Conservation (phyloP, 352 stramenopile genomes). For the Blastocystis sp. region DNA sequence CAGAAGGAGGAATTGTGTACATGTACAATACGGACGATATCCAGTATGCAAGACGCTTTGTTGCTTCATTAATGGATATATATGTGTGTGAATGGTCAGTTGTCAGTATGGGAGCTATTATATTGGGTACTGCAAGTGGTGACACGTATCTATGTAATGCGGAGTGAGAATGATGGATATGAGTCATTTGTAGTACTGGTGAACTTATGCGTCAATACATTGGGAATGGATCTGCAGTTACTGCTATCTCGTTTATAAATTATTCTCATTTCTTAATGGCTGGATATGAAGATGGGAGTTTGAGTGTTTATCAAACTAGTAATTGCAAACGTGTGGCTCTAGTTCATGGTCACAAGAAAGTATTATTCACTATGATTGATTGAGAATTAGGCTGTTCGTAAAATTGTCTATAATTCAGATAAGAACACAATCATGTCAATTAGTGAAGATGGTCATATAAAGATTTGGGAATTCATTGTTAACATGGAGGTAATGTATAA, state of each 20-base stretch:
- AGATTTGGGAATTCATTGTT: neutral
- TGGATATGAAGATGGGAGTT: neutral
- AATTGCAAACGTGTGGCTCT: neutral
- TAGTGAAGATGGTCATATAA: neutral
- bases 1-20: neutral
- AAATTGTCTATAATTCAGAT: constrained; percentile 3
- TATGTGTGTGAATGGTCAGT: neutral
- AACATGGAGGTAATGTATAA: neutral
- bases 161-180: neutral
- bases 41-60: neutral
- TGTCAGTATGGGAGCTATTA: neutral
- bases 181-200: neutral
- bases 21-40: constrained; percentile 35
- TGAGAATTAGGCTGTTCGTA: neutral
- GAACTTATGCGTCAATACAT: neutral
- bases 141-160: neutral
- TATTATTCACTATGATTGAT: no score
- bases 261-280: neutral
- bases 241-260: neutral
- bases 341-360: neutral
- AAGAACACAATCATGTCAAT: neutral
- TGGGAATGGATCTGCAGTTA: neutral
- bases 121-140: neutral
- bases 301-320: neutral
- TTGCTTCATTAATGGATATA: neutral